A percentile compares a stretch with the other conserved stretches of the same genome.
Evolutionary conservation across 192 early-diverging fungal genomes (phyloP).

Genomic region (Linnemannia hyalina): DNA sequence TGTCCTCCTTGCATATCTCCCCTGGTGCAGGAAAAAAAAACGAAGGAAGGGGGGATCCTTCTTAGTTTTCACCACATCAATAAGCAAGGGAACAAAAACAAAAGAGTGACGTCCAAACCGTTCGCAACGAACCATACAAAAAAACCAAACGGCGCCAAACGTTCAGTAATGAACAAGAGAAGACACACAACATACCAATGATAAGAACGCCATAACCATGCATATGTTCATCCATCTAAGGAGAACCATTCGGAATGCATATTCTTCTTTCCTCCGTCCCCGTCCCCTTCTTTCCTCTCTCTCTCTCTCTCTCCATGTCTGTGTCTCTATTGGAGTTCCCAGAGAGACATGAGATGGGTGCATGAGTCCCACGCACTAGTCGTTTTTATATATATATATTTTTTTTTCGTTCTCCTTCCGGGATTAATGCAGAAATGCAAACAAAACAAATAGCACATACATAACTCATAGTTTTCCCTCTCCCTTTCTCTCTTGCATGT

Average conservation of each 20-base stretch:
- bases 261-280: background rate
- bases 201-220: conserved; percentile 5
- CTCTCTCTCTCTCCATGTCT: background rate
- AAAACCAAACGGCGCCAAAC: background rate
- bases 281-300: background rate
- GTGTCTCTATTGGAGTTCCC: background rate
- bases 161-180: background rate
- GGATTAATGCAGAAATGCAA: background rate
- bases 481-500: background rate
- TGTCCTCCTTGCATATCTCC: conserved; percentile 3
- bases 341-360: background rate
- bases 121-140: background rate
- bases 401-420: background rate
- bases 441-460: no score
- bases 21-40: background rate
- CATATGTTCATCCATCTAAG: background rate
- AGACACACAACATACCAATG: background rate
- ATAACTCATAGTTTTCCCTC: no score
- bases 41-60: background rate
- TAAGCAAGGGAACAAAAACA: background rate
- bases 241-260: background rate
- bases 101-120: background rate
- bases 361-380: conserved; percentile 4
- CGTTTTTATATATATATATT: background rate
- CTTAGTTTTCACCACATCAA: background rate